phyloP scores from a whole-genome alignment of 306 rosid genomes.

The Gastrolobium villosum region DNA sequence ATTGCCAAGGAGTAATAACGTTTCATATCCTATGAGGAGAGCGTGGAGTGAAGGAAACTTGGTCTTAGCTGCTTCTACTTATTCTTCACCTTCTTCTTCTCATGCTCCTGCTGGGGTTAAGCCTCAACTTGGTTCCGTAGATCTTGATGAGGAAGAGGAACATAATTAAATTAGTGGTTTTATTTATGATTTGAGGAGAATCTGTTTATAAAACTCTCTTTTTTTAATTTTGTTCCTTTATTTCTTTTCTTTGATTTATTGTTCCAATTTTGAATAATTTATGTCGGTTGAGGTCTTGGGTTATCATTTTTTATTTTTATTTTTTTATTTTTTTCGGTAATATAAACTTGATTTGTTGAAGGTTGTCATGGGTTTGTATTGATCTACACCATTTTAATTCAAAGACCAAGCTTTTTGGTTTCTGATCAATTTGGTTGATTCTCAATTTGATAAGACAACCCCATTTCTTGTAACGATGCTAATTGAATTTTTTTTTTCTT shows the following conservation, averaged over 20 bases:
- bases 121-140: conserved; percentile 38
- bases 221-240: background rate
- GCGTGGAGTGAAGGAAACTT: conserved; percentile 76
- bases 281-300: conserved; percentile 21
- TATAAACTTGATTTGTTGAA: background rate
- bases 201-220: background rate
- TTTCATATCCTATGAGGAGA: conserved; percentile 68
- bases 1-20: conserved; percentile 16
- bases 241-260: background rate
- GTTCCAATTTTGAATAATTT: conserved; percentile 41
- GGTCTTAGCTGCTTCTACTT: conserved; percentile 34
- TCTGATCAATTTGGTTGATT: conserved; percentile 30
- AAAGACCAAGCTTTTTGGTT: background rate
- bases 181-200: conserved; percentile 36
- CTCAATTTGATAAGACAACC: conserved; percentile 29
- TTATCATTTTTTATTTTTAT: background rate
- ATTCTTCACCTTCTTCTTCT: conserved; percentile 52
- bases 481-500: background rate
- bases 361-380: conserved; percentile 18
- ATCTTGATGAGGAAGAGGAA: conserved; percentile 32
- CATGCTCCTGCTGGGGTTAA: background rate
- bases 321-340: background rate
- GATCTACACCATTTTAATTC: conserved; percentile 25
- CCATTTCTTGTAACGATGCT: conserved; percentile 13
- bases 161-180: conserved; percentile 12